These are phyloP conservation scores for Candida jianshihensis DNA, from an alignment of 805 yeast genomes.

Conservation along the genomic window DNA sequence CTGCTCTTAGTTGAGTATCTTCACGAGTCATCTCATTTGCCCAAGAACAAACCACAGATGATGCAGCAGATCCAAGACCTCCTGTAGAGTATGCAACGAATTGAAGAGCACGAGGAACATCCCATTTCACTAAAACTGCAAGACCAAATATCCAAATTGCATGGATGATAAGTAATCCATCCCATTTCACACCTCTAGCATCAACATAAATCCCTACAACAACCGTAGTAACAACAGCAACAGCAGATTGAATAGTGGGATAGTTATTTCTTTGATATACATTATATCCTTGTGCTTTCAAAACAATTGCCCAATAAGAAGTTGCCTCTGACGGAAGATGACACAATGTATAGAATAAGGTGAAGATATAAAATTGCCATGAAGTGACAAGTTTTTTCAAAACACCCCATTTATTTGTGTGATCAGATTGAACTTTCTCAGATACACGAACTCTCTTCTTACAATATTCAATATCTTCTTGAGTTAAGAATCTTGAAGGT, in stretches of 20 bases:
- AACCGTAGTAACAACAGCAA: constrained; percentile 13
- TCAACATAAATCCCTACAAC: constrained; percentile 15
- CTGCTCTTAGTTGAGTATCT: constrained; percentile 19
- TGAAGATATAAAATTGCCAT: constrained; percentile 18
- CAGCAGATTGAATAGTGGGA: constrained; percentile 15
- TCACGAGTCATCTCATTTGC: constrained; percentile 19
- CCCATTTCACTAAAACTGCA: too few species aligned
- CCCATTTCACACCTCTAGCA: constrained; percentile 13
- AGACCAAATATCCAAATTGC: too few species aligned
- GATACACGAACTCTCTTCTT: constrained; percentile 6
- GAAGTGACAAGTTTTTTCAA: constrained; percentile 14
- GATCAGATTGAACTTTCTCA: too few species aligned
- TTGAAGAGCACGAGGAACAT: too few species aligned
- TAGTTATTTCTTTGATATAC: constrained; percentile 19
- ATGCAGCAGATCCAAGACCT: too few species aligned
- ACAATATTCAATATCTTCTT: constrained; percentile 13
- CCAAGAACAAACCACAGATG: constrained; percentile 18
- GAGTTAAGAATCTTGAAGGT: constrained; percentile 10
- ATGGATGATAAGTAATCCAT: too few species aligned
- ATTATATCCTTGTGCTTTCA: constrained; percentile 16
- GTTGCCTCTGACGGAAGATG: constrained; percentile 9
- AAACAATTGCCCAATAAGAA: constrained; percentile 11
- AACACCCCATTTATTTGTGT: constrained; percentile 12
- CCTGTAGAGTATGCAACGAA: too few species aligned
- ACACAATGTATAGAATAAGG: constrained; percentile 10